Base-by-base conservation (phyloP, 1,284 basidiomycete species). In the Cutaneotrichosporon cavernicola region DNA sequence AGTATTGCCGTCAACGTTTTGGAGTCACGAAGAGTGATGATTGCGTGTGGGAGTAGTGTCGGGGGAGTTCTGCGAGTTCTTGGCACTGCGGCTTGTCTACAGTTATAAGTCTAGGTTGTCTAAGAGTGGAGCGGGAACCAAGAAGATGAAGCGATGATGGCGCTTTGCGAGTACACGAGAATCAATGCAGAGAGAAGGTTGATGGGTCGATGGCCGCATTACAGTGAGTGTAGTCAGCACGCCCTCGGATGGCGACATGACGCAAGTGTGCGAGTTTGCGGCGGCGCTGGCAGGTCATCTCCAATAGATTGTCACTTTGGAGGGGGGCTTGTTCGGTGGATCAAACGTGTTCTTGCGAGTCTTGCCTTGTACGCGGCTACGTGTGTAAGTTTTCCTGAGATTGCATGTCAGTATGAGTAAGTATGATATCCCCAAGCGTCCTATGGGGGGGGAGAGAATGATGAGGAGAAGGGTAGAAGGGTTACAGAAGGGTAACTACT, bases 181-280 rank as follows among this genome's bases (percentile, higher is more conserved):
- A 30, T 4, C 13, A 30, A 18, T 11, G 49, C 6, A 26, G 26
- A 30, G 49, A 50, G 26, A 50, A 26, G 9, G 49, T n/a, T 10
- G 26, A 30, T 30, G 49, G 49, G 26, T 22, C 26, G 51, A 31
- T 53, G 11, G 51, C 4, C n/a, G 26, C 50, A 31, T 26, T 13
- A 13, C 34, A 2, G 10, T 31, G 26, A 32, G 31, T 32, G 51
- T 53, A 53, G 51, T 53, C 55, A 56, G 55, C 55, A 30, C 55
- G 55, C 55, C 22, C 38, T 22, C 38, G 11, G 38, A 56, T 56
- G 55, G 55, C 38, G 55, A 56, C 55, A 56, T 56, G 55, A 56
- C 55, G 55, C 55, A 56, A 56, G 36, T 43, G 16, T 40, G 53
- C 53, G 55, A 43, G 38, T 43, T 43, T 38, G 21, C 14, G 10